Evolutionary conservation across 768 basidiomycete genomes (phyloP), one percentile per base, ranked within the genome.

Genomic region (Heimioporus sp.): DNA sequence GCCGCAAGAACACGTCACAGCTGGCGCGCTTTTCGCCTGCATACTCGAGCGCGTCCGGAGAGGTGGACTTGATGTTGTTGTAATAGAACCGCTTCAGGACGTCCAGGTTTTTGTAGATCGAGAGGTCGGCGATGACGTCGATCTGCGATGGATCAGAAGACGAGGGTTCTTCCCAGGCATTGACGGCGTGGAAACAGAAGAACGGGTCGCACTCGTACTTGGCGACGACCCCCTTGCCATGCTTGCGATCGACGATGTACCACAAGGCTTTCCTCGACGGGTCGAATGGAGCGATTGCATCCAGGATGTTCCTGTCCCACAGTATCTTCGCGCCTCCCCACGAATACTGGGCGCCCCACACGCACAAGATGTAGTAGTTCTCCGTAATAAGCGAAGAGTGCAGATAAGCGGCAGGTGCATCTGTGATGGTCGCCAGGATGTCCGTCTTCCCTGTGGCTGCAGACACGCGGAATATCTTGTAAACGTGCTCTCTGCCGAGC

Each of bases 141-240:
- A 62, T 59, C 30, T 65, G 64, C 4, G 55, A 54, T 19, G 62
- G 50, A 40, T 68, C 62, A 1, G 59, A 55, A 10, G 59, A 42
- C 17, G 56, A 61, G 8, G 53, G 48, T 9, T 55, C 59, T 37
- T 75, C 73, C 66, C 68, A 76, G 1, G 74, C 69, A n/a, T 75
- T 75, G 52, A 74, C 15, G 24, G 61, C 54, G 49, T 75, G 74
- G 61, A 75, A 75, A 49, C 60, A 65, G 57, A 74, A 75, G 61
- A 74, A 75, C 0, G 72, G 65, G 42, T 65, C 62, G 40, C 60
- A 66, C 49, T 65, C 64, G 57, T 73, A 75, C 49, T 66, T 69
- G 40, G 72, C 67, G 5, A 75, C 60, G 32, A 75, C 60, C 0
- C 74, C 73, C 46, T 61, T 67, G 17, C 62, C 67, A 24, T 64